These are phyloP conservation scores for Ustilago vetiveriae DNA, from an alignment of 1,284 basidiomycete species.

Conservation along the genomic window DNA sequence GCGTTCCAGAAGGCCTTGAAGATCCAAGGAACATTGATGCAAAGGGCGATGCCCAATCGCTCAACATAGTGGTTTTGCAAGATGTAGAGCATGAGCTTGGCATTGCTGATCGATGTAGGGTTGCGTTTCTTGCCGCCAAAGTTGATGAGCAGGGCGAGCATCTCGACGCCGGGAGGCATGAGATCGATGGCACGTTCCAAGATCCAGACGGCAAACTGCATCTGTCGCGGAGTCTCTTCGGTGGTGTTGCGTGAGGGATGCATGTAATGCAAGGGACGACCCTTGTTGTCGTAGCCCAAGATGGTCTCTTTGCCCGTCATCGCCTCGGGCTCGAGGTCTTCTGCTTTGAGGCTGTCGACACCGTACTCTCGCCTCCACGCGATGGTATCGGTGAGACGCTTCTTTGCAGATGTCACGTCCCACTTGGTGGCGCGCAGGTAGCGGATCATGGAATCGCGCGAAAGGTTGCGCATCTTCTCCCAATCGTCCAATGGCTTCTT, in stretches of 20 bases:
- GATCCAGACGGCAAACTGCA: constrained; percentile 68
- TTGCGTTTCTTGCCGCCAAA: constrained; percentile 60
- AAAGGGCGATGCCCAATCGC: constrained; percentile 67
- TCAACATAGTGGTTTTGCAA: constrained; percentile 66
- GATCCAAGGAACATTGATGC: constrained; percentile 64
- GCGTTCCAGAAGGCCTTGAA: constrained; percentile 60
- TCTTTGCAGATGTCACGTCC: constrained; percentile 64
- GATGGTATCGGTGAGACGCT: constrained; percentile 66
- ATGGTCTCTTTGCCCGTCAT: constrained; percentile 68
- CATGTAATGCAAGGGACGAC: constrained; percentile 68
- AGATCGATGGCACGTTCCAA: constrained; percentile 67
- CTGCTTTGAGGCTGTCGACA: constrained; percentile 64
- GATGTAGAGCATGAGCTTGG: constrained; percentile 66
- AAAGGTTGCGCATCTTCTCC: constrained; percentile 65
- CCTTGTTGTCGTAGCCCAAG: constrained; percentile 67
- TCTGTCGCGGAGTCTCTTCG: constrained; percentile 65
- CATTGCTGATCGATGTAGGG: constrained; percentile 57
- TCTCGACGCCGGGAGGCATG: constrained; percentile 67
- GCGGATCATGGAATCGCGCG: constrained; percentile 65
- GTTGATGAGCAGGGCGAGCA: constrained; percentile 62
- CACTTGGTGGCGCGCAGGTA: constrained; percentile 68
- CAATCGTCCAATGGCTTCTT: constrained; percentile 57
- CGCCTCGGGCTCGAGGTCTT: constrained; percentile 62
- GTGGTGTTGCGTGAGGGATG: constrained; percentile 66
- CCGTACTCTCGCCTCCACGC: constrained; percentile 68